These are phyloP conservation scores for Avicennia marina DNA, from an alignment of 257 asterid genomes.

Conservation along the genomic window DNA sequence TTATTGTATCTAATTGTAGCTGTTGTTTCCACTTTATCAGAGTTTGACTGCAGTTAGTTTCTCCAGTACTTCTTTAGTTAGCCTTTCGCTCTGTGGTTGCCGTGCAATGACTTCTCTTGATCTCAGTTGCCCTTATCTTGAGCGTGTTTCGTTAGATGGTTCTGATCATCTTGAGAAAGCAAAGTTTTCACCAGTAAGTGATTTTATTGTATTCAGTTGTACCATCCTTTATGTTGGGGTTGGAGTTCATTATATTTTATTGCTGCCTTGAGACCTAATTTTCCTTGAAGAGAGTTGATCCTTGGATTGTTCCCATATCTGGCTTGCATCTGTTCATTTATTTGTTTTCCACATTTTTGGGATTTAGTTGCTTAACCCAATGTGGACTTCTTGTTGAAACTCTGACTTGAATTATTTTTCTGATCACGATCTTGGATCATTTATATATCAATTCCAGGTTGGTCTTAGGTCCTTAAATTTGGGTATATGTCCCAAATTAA, in stretches of 20 bases:
- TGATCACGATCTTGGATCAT: too few species aligned
- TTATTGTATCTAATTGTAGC: slow-evolving; percentile 19
- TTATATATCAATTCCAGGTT: slow-evolving; percentile 52
- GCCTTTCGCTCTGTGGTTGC: slow-evolving; percentile 94
- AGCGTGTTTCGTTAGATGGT: slow-evolving; percentile 83
- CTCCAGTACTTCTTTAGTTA: slow-evolving; percentile 61
- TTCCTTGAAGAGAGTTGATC: too few species aligned
- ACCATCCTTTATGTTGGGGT: too few species aligned
- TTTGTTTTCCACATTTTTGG: background rate
- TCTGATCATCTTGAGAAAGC: slow-evolving; percentile 97
- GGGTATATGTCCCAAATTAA: slow-evolving; percentile 97
- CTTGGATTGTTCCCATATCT: too few species aligned
- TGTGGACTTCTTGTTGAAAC: too few species aligned
- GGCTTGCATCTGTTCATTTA: background rate
- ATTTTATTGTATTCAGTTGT: too few species aligned
- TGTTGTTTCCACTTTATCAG: slow-evolving; percentile 50
- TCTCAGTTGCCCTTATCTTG: slow-evolving; percentile 76
- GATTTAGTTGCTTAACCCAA: too few species aligned
- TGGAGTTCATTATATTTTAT: too few species aligned
- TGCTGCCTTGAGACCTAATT: too few species aligned
- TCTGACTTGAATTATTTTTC: too few species aligned
- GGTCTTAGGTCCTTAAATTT: slow-evolving; percentile 86
- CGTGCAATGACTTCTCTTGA: slow-evolving; percentile 82
- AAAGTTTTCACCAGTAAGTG: slow-evolving; percentile 79
- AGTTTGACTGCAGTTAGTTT: slow-evolving; percentile 80